phyloP scores from a whole-genome alignment of 1,139 yeast species.

The Debaryomyces singareniensis region DNA sequence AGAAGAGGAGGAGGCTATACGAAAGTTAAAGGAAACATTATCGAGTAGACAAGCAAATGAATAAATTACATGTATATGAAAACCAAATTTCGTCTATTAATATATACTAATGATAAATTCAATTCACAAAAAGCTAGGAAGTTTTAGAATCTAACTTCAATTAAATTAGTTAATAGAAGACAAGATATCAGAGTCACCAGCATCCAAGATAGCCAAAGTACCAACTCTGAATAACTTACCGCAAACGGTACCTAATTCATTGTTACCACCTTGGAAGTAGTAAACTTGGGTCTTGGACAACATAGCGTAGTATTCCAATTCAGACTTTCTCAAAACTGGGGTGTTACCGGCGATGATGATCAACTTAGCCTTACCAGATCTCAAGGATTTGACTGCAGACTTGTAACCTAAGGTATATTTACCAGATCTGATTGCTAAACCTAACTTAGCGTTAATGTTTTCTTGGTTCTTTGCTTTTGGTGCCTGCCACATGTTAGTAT shows the following conservation, averaged over 20 bases:
- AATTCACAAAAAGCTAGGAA: neutral
- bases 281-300: slow-evolving; percentile 97
- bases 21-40: slow-evolving; percentile 23
- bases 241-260: slow-evolving; percentile 99
- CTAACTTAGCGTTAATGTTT: slow-evolving; percentile 96
- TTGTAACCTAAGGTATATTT: slow-evolving; percentile 99
- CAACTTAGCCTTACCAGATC: slow-evolving; percentile 99
- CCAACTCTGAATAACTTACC: slow-evolving; percentile 99
- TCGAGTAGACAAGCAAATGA: slow-evolving; percentile 10
- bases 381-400: slow-evolving; percentile 96
- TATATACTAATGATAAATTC: slow-evolving; percentile 6
- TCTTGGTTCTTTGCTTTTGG: slow-evolving; percentile 89
- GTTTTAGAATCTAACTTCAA: neutral
- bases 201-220: slow-evolving; percentile 91
- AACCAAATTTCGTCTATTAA: slow-evolving; percentile 7
- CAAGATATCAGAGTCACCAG: slow-evolving; percentile 99
- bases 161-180: slow-evolving; percentile 30
- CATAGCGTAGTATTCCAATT: slow-evolving; percentile 99
- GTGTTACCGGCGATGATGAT: slow-evolving; percentile 98
- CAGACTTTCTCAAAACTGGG: slow-evolving; percentile 99
- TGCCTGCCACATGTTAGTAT: slow-evolving; percentile 62
- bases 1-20: slow-evolving; percentile 30
- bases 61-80: neutral
- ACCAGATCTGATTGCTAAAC: slow-evolving; percentile 98
- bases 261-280: slow-evolving; percentile 99